Evolutionary conservation across 1,284 basidiomycete species (phyloP).

Genomic region (Cryptococcus sp.): DNA sequence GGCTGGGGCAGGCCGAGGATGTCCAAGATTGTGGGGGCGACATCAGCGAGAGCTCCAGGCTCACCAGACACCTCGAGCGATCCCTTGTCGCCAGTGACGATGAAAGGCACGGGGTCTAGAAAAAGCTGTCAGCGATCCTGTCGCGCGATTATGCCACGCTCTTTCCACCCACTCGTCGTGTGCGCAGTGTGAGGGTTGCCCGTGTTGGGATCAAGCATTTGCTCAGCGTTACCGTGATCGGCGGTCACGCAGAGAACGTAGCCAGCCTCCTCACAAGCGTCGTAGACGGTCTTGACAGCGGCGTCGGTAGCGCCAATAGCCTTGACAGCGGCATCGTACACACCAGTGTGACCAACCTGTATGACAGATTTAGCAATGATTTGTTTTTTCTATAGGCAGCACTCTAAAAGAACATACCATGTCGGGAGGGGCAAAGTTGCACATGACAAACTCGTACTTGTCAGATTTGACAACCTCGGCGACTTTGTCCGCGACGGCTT

Average conservation of each 20-base stretch:
- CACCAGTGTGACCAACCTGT: slow-evolving; percentile 83
- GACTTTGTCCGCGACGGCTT: slow-evolving; percentile 82
- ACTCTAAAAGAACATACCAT: slow-evolving; percentile 70
- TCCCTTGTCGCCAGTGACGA: slow-evolving; percentile 66
- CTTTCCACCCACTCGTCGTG: slow-evolving; percentile 47
- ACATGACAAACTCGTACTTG: slow-evolving; percentile 85
- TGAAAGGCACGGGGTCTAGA: slow-evolving; percentile 83
- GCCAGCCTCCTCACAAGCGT: slow-evolving; percentile 77
- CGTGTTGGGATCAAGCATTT: slow-evolving; percentile 82
- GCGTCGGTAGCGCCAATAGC: slow-evolving; percentile 80
- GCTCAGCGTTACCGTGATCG: slow-evolving; percentile 82
- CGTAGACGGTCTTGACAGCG: slow-evolving; percentile 80
- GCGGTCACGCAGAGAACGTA: slow-evolving; percentile 83
- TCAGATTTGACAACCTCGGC: slow-evolving; percentile 72
- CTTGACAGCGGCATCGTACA: slow-evolving; percentile 81
- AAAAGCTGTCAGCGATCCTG: slow-evolving; percentile 39
- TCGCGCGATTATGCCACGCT: background rate
- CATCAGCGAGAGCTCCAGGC: slow-evolving; percentile 75
- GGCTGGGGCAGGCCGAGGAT: slow-evolving; percentile 61
- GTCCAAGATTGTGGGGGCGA: slow-evolving; percentile 80
- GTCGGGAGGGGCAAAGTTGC: slow-evolving; percentile 92
- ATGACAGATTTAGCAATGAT: background rate
- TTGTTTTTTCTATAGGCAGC: too few species aligned
- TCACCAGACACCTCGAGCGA: slow-evolving; percentile 59
- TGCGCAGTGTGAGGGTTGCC: slow-evolving; percentile 69